phyloP scores from a whole-genome alignment of 1,284 basidiomycete genomes.

The Caloboletus inedulis region DNA sequence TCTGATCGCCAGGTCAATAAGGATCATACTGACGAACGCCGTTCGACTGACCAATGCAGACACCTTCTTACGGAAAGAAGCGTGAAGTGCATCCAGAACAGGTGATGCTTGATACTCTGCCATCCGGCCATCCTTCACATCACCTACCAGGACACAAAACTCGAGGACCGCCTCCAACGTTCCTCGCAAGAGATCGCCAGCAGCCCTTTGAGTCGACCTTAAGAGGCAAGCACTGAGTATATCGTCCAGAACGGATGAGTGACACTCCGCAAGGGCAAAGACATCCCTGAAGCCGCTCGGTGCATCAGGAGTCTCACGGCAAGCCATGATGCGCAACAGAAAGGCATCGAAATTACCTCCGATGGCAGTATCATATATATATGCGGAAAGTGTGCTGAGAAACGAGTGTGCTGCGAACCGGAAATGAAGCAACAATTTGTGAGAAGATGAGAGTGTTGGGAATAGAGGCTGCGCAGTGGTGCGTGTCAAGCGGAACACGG shows the following conservation, averaged over 20 bases:
- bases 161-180: slow-evolving; percentile 69
- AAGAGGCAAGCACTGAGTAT: slow-evolving; percentile 79
- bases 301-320: slow-evolving; percentile 25
- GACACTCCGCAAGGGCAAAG: slow-evolving; percentile 67
- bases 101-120: slow-evolving; percentile 60
- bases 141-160: slow-evolving; percentile 65
- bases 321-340: slow-evolving; percentile 42
- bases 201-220: slow-evolving; percentile 64
- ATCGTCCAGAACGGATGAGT: slow-evolving; percentile 70
- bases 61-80: slow-evolving; percentile 56
- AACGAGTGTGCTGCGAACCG: slow-evolving; percentile 73
- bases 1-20: slow-evolving; percentile 12
- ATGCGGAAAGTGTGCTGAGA: slow-evolving; percentile 58
- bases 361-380: slow-evolving; percentile 77
- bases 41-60: slow-evolving; percentile 50
- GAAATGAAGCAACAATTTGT: slow-evolving; percentile 58
- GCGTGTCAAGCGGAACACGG: slow-evolving; percentile 63
- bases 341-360: slow-evolving; percentile 72
- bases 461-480: slow-evolving; percentile 49
- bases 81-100: slow-evolving; percentile 51
- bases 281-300: slow-evolving; percentile 57
- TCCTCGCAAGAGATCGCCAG: slow-evolving; percentile 63
- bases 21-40: not conserved
- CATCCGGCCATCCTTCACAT: slow-evolving; percentile 50
- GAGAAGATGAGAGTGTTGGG: slow-evolving; percentile 50